Base-by-base conservation (phyloP, 2,329 filamentous ascomycete genomes). In the Acephala macrosclerotiorum region DNA sequence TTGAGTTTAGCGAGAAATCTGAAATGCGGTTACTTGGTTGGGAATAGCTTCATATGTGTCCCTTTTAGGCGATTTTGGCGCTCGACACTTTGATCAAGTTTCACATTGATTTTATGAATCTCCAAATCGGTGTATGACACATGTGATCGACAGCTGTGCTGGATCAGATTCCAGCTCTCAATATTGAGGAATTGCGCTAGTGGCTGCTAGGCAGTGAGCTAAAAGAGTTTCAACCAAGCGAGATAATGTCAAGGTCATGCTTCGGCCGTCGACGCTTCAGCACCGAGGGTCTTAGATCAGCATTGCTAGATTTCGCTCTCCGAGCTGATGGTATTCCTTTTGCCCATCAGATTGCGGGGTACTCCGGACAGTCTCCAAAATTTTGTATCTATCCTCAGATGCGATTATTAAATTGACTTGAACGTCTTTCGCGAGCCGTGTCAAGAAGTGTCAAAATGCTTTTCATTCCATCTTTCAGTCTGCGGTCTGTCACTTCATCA, bases 1-100 rank as follows among this genome's bases (percentile, higher is more conserved):
- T 53, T 29, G 14, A n/a, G 49, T 33, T 51, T 60, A 35, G 58
- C 16, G n/a, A 40, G 16, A 33, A 22, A 11, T 9, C 26, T 53
- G 33, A 20, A n/a, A n/a, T 38, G 58, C 4, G 25, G 14, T n/a
- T 53, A 9, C 58, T 9, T 11, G 18, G n/a, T 49, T 47, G 40
- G 58, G 58, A 49, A 60, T 60, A 60, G 29, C 58, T 36, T 60
- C 57, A 35, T 60, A 20, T 47, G 25, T 9, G 20, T 7, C n/a
- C 20, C 20, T 11, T 49, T 25, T 49, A 20, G n/a, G 45, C 45
- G 45, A 49, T 8, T 22, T 25, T 36, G 47, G n/a, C 2, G n/a
- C 20, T 42, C 36, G 16, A 42, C n/a, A 22, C 45, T 7, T n/a
- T 22, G 20, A 22, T 20, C 18, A 42, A 16, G 3, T 42, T n/a